phyloP scores from a whole-genome alignment of 2,329 filamentous ascomycete genomes.

The Juglanconis sp. region DNA sequence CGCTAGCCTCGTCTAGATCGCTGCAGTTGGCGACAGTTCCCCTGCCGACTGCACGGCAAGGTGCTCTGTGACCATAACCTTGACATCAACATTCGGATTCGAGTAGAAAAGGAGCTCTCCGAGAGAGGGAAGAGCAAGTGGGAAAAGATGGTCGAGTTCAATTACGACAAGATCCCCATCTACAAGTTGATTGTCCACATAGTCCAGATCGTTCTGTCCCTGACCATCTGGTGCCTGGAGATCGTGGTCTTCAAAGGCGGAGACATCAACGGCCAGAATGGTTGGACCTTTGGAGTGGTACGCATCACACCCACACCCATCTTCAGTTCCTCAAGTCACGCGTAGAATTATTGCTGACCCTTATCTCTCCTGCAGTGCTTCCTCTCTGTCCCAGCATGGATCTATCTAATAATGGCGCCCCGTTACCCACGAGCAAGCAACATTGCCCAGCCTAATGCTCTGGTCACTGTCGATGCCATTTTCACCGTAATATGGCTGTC shows the following conservation, averaged over 20 bases:
- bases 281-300: constrained; percentile 63
- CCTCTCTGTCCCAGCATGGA: constrained; percentile 59
- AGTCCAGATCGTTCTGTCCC: constrained; percentile 50
- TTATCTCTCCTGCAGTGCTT: constrained; percentile 50
- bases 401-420: constrained; percentile 64
- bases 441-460: constrained; percentile 59
- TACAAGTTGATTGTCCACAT: constrained; percentile 58
- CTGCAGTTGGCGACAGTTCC: background rate
- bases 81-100: background rate
- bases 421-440: constrained; percentile 60
- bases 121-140: background rate
- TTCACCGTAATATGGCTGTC: constrained; percentile 64
- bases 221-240: constrained; percentile 57
- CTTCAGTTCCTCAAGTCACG: background rate
- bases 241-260: constrained; percentile 55
- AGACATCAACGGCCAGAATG: constrained; percentile 54
- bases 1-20: background rate
- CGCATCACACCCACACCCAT: background rate
- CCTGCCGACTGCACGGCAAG: background rate
- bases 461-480: constrained; percentile 56
- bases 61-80: background rate
- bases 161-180: constrained; percentile 51
- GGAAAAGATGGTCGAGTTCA: constrained; percentile 45
- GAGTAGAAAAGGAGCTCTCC: background rate
- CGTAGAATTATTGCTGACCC: background rate